Conservation (phyloP, 1,139 yeast genomes). For the Suhomyces kunorum region DNA sequence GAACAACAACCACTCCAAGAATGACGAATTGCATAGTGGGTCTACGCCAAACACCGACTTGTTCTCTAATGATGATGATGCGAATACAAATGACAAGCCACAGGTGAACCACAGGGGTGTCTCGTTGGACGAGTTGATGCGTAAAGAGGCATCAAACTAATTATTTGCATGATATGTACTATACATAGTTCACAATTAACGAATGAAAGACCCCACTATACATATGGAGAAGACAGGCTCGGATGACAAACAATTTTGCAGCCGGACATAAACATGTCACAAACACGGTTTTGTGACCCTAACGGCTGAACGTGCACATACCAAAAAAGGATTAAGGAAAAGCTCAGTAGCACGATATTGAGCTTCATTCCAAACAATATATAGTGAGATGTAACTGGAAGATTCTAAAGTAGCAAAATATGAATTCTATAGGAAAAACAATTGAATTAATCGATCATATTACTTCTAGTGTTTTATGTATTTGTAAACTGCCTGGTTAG, state of each 20-base stretch:
- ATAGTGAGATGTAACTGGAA: too few species aligned
- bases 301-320: too few species aligned
- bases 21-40: constrained; percentile 22
- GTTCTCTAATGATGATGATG: constrained; percentile 31
- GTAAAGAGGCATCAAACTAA: constrained; percentile 6
- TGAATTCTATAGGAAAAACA: too few species aligned
- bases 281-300: constrained; percentile 1
- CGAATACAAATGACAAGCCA: constrained; percentile 5
- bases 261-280: constrained; percentile 3
- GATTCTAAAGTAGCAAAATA: too few species aligned
- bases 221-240: neutral
- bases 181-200: constrained; percentile 3
- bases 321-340: neutral
- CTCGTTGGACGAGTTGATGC: constrained; percentile 11
- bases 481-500: constrained; percentile 6
- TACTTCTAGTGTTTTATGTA: too few species aligned
- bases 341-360: too few species aligned
- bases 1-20: constrained; percentile 18
- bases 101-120: constrained; percentile 6
- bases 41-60: constrained; percentile 40
- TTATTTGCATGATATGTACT: constrained; percentile 7
- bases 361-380: too few species aligned
- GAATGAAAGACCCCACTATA: neutral
- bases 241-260: constrained; percentile 2
- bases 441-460: too few species aligned